Conservation (phyloP, 805 yeast genomes). For the Wickerhamomyces canadensis region DNA sequence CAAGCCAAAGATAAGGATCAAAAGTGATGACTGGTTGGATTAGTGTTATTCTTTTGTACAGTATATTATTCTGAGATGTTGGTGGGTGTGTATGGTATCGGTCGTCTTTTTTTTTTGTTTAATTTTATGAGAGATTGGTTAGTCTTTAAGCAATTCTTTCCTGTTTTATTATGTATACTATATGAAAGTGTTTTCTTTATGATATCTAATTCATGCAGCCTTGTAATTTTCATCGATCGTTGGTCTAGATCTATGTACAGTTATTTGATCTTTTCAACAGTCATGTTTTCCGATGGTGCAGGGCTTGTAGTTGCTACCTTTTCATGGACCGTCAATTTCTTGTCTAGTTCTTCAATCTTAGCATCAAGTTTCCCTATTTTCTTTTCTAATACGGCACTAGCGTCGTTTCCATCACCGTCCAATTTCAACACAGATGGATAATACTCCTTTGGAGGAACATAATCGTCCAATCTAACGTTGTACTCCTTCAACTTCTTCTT, state of each 20-base stretch:
- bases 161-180: neutral
- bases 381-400: constrained; percentile 4
- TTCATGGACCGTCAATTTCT: neutral
- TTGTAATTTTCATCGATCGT: too few relatives aligned
- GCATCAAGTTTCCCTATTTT: constrained; percentile 5
- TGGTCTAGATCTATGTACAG: too few relatives aligned
- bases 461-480: constrained; percentile 40
- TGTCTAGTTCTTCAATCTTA: constrained; percentile 5
- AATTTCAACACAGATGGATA: constrained; percentile 40
- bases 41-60: neutral
- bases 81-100: too few relatives aligned
- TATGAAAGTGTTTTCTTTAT: too few relatives aligned
- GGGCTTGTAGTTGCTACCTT: too few relatives aligned
- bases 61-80: too few relatives aligned
- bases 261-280: too few relatives aligned
- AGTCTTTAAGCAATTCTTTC: neutral
- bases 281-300: too few relatives aligned
- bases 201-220: too few relatives aligned
- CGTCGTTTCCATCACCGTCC: constrained; percentile 20
- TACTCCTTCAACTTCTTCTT: constrained; percentile 42
- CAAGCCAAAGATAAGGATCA: neutral
- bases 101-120: neutral
- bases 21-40: neutral
- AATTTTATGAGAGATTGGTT: neutral
- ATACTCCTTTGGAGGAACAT: constrained; percentile 40